A percentile compares a stretch with the other conserved stretches of the same genome.
These are phyloP conservation scores for Bipolaris gigantea DNA, from an alignment of 2,329 filamentous ascomycete genomes.

Conservation along the genomic window DNA sequence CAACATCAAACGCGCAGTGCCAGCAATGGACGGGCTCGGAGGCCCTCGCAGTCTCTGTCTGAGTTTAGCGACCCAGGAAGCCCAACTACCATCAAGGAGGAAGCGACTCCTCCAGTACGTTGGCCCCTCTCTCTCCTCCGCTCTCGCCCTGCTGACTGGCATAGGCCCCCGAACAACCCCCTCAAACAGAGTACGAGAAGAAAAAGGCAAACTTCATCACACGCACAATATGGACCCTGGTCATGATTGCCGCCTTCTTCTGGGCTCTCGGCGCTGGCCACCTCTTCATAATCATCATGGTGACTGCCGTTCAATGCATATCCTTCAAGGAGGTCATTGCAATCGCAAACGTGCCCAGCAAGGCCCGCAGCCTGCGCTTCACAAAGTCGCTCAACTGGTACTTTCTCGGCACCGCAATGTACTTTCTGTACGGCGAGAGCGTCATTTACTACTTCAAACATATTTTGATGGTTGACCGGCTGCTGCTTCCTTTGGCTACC, in stretches of 20 bases:
- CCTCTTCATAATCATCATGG: conserved; percentile 92
- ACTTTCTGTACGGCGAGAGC: conserved; percentile 97
- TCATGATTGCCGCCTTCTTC: conserved; percentile 97
- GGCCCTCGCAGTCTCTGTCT: conserved; percentile 70
- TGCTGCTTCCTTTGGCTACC: conserved; percentile 88
- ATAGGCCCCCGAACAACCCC: conserved; percentile 42
- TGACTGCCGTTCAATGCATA: conserved; percentile 91
- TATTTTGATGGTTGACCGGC: conserved; percentile 90
- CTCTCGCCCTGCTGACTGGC: conserved; percentile 22
- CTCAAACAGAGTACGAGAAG: conserved; percentile 83
- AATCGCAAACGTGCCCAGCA: conserved; percentile 91
- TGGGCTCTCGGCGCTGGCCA: conserved; percentile 90
- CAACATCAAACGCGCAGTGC: conserved; percentile 51
- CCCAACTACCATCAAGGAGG: conserved; percentile 50
- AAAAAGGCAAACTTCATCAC: conserved; percentile 98
- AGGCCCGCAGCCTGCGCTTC: conserved; percentile 85
- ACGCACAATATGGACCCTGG: conserved; percentile 93
- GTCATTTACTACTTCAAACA: conserved; percentile 99
- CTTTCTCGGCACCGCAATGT: conserved; percentile 98
- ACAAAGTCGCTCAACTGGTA: conserved; percentile 99
- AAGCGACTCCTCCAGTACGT: conserved; percentile 20
- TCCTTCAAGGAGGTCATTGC: conserved; percentile 99
- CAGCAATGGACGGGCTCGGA: conserved; percentile 56
- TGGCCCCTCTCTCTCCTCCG: background rate
- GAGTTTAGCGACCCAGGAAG: conserved; percentile 64